Conservation (phyloP, 2,329 filamentous ascomycete genomes). For the Xenosphaeropsis pyriputrescens region DNA sequence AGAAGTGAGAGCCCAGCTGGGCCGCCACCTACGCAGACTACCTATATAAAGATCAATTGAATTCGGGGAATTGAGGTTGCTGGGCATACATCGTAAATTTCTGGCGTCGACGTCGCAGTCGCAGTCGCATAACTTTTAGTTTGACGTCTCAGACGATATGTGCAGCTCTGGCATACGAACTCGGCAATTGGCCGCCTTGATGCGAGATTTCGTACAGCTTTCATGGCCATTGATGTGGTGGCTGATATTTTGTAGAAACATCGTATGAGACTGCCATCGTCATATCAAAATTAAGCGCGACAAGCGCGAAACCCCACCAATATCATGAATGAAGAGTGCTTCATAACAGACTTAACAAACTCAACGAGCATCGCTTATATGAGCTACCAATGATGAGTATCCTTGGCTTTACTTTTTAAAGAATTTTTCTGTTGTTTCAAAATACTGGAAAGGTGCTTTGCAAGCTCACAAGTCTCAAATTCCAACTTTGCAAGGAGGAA, state of each 20-base stretch:
- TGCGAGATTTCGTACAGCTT: slow-evolving; percentile 2
- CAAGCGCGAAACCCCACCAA: not conserved
- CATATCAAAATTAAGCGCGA: not conserved
- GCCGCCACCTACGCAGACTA: slow-evolving; percentile 19
- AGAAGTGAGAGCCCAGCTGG: slow-evolving; percentile 64
- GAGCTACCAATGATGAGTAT: too few species aligned
- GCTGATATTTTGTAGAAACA: not conserved
- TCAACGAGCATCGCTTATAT: too few species aligned
- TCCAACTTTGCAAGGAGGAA: too few species aligned
- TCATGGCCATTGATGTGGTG: slow-evolving; percentile 5
- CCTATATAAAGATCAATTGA: not conserved
- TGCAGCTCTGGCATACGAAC: slow-evolving; percentile 13
- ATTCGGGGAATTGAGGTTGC: not conserved
- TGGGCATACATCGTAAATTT: slow-evolving; percentile 16
- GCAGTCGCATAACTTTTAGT: slow-evolving; percentile 10
- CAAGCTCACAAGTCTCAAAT: too few species aligned
- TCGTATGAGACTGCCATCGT: not conserved
- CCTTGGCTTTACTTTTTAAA: too few species aligned
- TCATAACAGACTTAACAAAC: too few species aligned
- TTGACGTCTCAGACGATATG: slow-evolving; percentile 9
- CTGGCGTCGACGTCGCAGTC: slow-evolving; percentile 7
- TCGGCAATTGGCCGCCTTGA: slow-evolving; percentile 5
- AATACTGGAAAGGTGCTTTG: too few species aligned
- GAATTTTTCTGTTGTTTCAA: too few species aligned
- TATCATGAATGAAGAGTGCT: not conserved